These are phyloP conservation scores for Cucurbitaria berberidis DNA, from an alignment of 2,329 filamentous ascomycete genomes.

Conservation along the genomic window DNA sequence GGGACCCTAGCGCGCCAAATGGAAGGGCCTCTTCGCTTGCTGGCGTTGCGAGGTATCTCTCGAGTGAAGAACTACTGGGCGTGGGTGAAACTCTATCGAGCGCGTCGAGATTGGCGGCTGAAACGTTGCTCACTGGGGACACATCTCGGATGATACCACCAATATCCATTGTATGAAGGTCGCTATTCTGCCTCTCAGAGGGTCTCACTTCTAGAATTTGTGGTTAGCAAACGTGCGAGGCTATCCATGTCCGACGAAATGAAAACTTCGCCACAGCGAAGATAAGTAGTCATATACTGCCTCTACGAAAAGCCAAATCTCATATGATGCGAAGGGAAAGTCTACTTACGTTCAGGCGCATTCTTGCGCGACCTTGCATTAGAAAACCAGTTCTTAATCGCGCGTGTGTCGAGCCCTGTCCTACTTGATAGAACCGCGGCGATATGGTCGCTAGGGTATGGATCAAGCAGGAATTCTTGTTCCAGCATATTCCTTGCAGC, in stretches of 20 bases:
- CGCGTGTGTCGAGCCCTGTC: background rate
- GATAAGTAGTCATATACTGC: background rate
- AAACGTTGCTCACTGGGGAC: background rate
- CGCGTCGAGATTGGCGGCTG: background rate
- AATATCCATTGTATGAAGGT: background rate
- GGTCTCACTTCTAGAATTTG: background rate
- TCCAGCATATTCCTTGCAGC: background rate
- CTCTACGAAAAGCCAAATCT: background rate
- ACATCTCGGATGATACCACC: background rate
- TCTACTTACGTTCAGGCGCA: background rate
- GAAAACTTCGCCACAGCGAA: background rate
- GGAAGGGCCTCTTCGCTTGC: background rate
- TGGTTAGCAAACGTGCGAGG: background rate
- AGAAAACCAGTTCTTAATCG: conserved; percentile 5
- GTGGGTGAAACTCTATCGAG: background rate
- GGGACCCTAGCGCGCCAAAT: background rate
- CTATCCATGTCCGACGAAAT: background rate
- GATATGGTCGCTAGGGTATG: background rate
- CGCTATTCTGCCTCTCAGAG: background rate
- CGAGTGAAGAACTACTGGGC: background rate
- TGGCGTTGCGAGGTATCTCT: background rate
- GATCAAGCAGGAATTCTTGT: background rate
- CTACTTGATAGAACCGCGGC: background rate
- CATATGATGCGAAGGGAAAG: background rate
- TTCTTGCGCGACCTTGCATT: conserved; percentile 1